phyloP scores from a whole-genome alignment of 345 rosid genomes.

The Kandelia obovata region DNA sequence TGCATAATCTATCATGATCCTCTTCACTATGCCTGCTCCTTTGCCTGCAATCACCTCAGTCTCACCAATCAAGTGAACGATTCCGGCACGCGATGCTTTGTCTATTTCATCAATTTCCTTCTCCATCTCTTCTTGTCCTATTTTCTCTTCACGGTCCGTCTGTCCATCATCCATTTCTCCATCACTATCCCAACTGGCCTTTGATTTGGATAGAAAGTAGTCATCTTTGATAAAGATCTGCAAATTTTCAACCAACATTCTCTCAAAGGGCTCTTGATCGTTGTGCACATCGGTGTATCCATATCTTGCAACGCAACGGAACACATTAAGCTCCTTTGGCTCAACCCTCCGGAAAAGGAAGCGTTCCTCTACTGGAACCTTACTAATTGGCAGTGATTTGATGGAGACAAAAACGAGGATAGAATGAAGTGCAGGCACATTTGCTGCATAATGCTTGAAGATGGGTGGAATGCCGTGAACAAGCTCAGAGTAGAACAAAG shows the following conservation, averaged over 20 bases:
- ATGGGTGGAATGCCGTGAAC: conserved; percentile 49
- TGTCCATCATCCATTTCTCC: conserved; percentile 1
- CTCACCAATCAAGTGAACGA: conserved; percentile 55
- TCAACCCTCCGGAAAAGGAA: conserved; percentile 42
- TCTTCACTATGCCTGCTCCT: conserved; percentile 38
- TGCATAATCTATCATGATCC: conserved; percentile 39
- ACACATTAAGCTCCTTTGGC: conserved; percentile 33
- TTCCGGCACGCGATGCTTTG: conserved; percentile 29
- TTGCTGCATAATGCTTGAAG: conserved; percentile 43
- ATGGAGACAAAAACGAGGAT: conserved; percentile 45
- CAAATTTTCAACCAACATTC: conserved; percentile 29
- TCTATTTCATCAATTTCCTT: conserved; percentile 8
- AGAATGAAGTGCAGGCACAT: conserved; percentile 43
- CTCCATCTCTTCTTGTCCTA: neutral
- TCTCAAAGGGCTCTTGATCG: conserved; percentile 40
- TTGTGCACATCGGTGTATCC: conserved; percentile 45
- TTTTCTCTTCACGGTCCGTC: neutral
- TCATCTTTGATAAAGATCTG: conserved; percentile 31
- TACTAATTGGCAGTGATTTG: conserved; percentile 42
- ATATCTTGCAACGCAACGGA: conserved; percentile 46
- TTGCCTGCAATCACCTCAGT: conserved; percentile 41
- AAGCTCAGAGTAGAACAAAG: conserved; percentile 47
- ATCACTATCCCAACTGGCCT: neutral
- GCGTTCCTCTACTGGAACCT: conserved; percentile 40
- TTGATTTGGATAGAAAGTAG: neutral